Evolutionary conservation across 208 protist species (phyloP), one percentile per base, ranked within the genome.

Genomic region (Lotmaria passim): DNA sequence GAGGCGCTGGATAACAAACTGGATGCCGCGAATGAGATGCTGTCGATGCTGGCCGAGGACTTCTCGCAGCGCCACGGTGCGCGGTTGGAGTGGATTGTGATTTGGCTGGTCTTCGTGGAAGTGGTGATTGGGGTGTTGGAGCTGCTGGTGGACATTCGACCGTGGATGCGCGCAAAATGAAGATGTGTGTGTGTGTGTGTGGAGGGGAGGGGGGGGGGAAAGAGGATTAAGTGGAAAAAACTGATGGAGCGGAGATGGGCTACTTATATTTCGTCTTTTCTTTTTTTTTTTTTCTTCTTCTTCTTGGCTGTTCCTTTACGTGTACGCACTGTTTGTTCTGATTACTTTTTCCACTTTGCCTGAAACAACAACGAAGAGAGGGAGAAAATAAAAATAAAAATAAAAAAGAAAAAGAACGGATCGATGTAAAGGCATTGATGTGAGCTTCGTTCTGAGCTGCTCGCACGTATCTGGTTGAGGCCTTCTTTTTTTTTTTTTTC

Each of bases 21-120:
- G 59, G 87, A 90, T 43, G 87, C 87, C 0, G 71, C 87, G 17
- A 93, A 93, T 53, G 87, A 93, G 48, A 93, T 93, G 46, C 46
- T 93, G 26, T 88, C 87, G 14, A 93, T 93, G 77, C 61, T 93
- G 41, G 83, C 87, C 12, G 87, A 93, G 36, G 83, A 93, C 53
- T 90, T 90, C 61, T 88, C 87, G 57, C 83, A 93, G 63, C 83
- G 87, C 30, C 83, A 90, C 52, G 87, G 83, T 31, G 83, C 81
- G 26, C 83, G 88, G 10, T 68, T 93, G 47, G 88, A 93, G 67
- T 93, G 88, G 85, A 93, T 93, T 66, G 85, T 93, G 21, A 93
- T 93, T 67, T 93, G 85, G 88, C 73, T 93, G 5, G 85, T 93
- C 0, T 86, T 91, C 65, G 81, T 89, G 26, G 88, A 93, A 38